Conservation (phyloP, 768 basidiomycete genomes). For the Pleurotus platypus region DNA sequence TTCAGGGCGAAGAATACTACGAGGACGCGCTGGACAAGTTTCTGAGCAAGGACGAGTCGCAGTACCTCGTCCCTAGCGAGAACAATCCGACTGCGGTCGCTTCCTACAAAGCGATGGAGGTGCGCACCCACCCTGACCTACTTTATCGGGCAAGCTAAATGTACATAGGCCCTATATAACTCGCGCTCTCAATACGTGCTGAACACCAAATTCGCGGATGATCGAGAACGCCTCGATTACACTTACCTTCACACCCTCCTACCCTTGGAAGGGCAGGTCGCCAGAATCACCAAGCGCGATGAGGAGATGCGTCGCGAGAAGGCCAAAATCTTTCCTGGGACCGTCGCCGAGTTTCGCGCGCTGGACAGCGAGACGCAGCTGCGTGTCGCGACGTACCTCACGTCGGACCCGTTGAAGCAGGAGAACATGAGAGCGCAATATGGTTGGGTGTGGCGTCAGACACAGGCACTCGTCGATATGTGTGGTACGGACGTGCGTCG, state of each 20-base stretch:
- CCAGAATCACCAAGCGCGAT: slow-evolving; percentile 16
- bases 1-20: slow-evolving; percentile 31
- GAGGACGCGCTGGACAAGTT: slow-evolving; percentile 31
- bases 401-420: slow-evolving; percentile 23
- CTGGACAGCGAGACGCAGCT: slow-evolving; percentile 39
- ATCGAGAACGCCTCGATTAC: slow-evolving; percentile 25
- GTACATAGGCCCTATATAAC: slow-evolving; percentile 21
- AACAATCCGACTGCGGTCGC: slow-evolving; percentile 16
- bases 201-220: slow-evolving; percentile 24
- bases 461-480: slow-evolving; percentile 34
- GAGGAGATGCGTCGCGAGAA: slow-evolving; percentile 19
- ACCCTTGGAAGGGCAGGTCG: slow-evolving; percentile 15
- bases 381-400: slow-evolving; percentile 48
- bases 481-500: slow-evolving; percentile 40
- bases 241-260: slow-evolving; percentile 24
- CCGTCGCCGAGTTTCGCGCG: slow-evolving; percentile 27
- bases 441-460: slow-evolving; percentile 50
- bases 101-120: slow-evolving; percentile 18
- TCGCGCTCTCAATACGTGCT: slow-evolving; percentile 14
- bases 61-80: slow-evolving; percentile 16
- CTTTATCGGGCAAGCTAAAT: background rate
- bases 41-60: slow-evolving; percentile 25
- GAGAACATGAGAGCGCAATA: slow-evolving; percentile 48
- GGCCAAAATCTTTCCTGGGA: slow-evolving; percentile 29
- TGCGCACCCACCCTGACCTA: background rate